Percentiles rank a stretch among this genome's conserved stretches.
phyloP scores from a whole-genome alignment of 306 rosid species.

The Cicer chorassanicum region DNA sequence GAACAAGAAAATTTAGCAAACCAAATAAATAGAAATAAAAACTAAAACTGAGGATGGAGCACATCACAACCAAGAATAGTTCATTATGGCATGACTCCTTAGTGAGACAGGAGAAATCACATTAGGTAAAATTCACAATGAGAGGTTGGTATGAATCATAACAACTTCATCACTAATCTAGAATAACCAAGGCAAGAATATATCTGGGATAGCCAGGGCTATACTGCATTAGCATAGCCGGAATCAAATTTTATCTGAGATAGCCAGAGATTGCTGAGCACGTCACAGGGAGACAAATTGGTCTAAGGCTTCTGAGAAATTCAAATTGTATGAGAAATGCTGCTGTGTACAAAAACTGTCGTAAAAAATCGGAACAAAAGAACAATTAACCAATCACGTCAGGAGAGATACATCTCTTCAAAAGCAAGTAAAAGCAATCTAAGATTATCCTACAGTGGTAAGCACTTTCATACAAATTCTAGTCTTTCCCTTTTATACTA shows the following conservation, averaged over 20 bases:
- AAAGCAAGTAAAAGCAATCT: not conserved
- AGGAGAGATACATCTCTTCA: not conserved
- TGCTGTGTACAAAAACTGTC: not conserved
- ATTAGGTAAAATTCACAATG: not conserved
- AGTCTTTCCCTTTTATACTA: not conserved
- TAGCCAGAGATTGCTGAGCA: not conserved
- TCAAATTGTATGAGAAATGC: not conserved
- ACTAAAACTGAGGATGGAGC: not conserved
- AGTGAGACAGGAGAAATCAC: not conserved
- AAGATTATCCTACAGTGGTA: not conserved
- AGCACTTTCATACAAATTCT: not conserved
- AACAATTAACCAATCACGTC: not conserved
- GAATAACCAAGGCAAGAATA: not conserved
- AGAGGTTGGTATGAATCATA: not conserved
- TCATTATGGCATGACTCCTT: not conserved
- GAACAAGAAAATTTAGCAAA: not conserved
- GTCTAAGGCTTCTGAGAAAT: not conserved
- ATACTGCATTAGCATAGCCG: not conserved
- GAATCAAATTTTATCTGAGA: not conserved
- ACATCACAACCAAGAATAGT: not conserved
- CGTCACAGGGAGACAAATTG: not conserved
- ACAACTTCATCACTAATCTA: not conserved
- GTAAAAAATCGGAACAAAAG: not conserved
- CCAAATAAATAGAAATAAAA: not conserved
- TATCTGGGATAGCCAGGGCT: not conserved